phyloP scores from a whole-genome alignment of 2,329 filamentous ascomycete species.

The Cadophora malorum region DNA sequence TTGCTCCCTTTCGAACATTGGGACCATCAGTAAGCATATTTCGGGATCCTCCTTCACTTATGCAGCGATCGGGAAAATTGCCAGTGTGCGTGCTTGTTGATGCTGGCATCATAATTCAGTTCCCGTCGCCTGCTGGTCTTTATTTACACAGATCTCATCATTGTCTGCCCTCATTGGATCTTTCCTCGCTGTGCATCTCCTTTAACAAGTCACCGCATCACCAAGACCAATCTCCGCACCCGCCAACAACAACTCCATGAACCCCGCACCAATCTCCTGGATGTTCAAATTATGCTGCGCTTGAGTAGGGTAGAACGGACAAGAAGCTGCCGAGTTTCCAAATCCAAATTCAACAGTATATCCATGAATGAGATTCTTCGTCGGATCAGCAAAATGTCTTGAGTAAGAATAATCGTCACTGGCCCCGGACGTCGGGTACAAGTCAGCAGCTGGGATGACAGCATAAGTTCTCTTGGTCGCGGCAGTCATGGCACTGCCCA shows the following conservation, averaged over 20 bases:
- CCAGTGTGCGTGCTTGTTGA: too few species aligned
- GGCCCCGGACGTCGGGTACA: conserved; percentile 55
- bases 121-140: too few species aligned
- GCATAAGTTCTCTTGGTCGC: conserved; percentile 49
- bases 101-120: too few species aligned
- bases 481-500: conserved; percentile 50
- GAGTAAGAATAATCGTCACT: conserved; percentile 56
- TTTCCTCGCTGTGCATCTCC: background rate
- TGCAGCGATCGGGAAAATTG: too few species aligned
- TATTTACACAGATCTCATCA: too few species aligned
- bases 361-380: conserved; percentile 49
- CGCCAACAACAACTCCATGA: conserved; percentile 54
- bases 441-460: conserved; percentile 48
- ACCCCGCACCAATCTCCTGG: conserved; percentile 52
- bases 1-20: too few species aligned
- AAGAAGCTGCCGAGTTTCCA: conserved; percentile 34
- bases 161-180: too few species aligned
- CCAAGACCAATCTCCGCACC: conserved; percentile 39
- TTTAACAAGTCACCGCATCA: conserved; percentile 20
- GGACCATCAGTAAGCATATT: too few species aligned
- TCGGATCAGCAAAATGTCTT: conserved; percentile 50
- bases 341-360: conserved; percentile 57
- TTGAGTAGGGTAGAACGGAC: conserved; percentile 55
- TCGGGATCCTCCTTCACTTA: too few species aligned
- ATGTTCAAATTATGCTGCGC: conserved; percentile 53